phyloP scores from a whole-genome alignment of 2,329 filamentous ascomycete species.

The Clarireedia paspali region DNA sequence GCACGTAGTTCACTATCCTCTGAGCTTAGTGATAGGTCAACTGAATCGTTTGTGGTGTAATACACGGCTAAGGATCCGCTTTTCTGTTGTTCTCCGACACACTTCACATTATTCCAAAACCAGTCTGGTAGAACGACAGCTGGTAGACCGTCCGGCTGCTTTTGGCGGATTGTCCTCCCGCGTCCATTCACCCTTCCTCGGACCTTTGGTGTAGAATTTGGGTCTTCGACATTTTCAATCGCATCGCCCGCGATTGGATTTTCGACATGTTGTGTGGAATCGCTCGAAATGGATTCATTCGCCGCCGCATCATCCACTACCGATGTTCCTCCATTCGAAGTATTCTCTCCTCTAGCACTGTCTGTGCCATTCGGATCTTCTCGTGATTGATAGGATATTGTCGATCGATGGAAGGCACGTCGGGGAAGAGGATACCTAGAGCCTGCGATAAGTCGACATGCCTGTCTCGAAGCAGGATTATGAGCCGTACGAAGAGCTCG shows the following conservation, averaged over 20 bases:
- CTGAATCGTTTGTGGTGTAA: not conserved
- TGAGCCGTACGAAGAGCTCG: conserved; percentile 24
- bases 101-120: conserved; percentile 47
- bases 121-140: conserved; percentile 46
- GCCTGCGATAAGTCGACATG: conserved; percentile 27
- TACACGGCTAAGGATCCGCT: conserved; percentile 19
- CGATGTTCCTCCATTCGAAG: not conserved
- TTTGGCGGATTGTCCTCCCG: conserved; percentile 16
- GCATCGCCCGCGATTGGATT: conserved; percentile 1
- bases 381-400: conserved; percentile 19
- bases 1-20: not conserved
- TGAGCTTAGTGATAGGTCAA: not conserved
- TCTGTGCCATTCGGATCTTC: conserved; percentile 13
- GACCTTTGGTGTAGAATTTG: conserved; percentile 7
- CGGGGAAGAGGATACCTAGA: conserved; percentile 21
- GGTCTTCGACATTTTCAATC: conserved; percentile 4
- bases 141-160: conserved; percentile 34
- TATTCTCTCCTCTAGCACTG: conserved; percentile 13
- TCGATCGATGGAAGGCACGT: conserved; percentile 27
- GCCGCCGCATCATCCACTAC: not conserved
- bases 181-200: conserved; percentile 15
- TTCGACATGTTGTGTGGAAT: not conserved
- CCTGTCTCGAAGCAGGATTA: conserved; percentile 20
- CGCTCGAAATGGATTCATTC: not conserved
- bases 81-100: conserved; percentile 11